phyloP scores from a whole-genome alignment of 2,329 filamentous ascomycete species.

The Aspergillus aculeatus region DNA sequence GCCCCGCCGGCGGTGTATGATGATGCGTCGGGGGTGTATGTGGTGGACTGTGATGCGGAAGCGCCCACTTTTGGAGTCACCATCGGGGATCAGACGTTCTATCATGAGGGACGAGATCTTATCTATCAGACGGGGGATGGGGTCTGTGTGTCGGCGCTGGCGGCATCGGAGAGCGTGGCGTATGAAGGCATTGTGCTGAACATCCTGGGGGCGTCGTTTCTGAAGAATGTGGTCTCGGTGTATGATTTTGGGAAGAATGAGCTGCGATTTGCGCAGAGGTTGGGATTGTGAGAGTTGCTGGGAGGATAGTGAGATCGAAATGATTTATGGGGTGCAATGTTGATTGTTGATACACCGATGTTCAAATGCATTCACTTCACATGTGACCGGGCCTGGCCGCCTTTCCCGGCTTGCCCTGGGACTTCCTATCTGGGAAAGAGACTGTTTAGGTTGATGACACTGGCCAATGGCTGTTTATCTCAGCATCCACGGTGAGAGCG shows the following conservation, averaged over 20 bases:
- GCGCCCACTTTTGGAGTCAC: constrained; percentile 44
- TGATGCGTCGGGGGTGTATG: constrained; percentile 30
- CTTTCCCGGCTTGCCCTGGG: too few relatives aligned
- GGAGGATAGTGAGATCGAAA: too few relatives aligned
- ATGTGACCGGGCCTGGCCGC: too few relatives aligned
- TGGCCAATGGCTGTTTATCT: not conserved
- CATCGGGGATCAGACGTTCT: constrained; percentile 39
- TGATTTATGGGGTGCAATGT: too few relatives aligned
- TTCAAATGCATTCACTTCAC: too few relatives aligned
- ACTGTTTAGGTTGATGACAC: too few relatives aligned
- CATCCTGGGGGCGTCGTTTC: constrained; percentile 49
- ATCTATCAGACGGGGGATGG: constrained; percentile 26
- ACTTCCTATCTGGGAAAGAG: too few relatives aligned
- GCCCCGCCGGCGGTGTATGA: constrained; percentile 41
- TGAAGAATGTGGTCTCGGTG: constrained; percentile 52
- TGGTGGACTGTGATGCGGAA: constrained; percentile 44
- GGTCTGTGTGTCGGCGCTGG: constrained; percentile 25
- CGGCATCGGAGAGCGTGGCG: constrained; percentile 29
- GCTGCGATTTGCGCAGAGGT: constrained; percentile 45
- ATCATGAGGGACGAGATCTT: constrained; percentile 30
- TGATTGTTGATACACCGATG: too few relatives aligned
- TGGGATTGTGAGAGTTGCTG: too few relatives aligned
- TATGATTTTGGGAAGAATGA: constrained; percentile 51
- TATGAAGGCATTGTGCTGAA: constrained; percentile 31
- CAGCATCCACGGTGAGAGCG: not conserved